Conservation (phyloP, 2,329 filamentous ascomycete species). For the Claviceps purpurea region DNA sequence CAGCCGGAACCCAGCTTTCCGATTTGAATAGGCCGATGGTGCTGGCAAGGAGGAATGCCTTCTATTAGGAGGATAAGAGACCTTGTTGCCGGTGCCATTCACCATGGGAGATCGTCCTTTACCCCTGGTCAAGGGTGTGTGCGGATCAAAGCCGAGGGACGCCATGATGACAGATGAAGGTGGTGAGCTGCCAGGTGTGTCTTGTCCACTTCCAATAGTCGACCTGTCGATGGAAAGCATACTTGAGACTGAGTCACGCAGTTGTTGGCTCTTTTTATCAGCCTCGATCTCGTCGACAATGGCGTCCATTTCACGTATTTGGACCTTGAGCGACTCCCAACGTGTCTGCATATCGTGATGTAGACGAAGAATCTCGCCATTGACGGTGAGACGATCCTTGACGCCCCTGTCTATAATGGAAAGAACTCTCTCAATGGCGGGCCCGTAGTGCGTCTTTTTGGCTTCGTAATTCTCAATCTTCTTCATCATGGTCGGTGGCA, state of each 20-base stretch:
- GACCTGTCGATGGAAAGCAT: constrained; percentile 76
- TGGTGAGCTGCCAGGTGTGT: constrained; percentile 56
- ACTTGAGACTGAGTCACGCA: constrained; percentile 86
- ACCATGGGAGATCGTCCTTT: constrained; percentile 28
- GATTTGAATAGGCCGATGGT: constrained; percentile 24
- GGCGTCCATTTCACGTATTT: constrained; percentile 65
- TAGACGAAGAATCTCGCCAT: constrained; percentile 82
- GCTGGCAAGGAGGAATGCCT: constrained; percentile 36
- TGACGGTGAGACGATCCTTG: constrained; percentile 86
- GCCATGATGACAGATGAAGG: constrained; percentile 50
- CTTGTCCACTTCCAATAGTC: constrained; percentile 52
- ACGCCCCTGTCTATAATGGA: constrained; percentile 94
- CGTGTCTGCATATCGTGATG: constrained; percentile 75
- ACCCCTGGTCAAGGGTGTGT: constrained; percentile 29
- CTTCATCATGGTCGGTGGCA: constrained; percentile 56
- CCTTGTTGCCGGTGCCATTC: constrained; percentile 24
- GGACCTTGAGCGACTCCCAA: constrained; percentile 62
- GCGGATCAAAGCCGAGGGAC: constrained; percentile 34
- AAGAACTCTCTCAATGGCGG: constrained; percentile 81
- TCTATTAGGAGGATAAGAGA: constrained; percentile 31
- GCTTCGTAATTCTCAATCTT: constrained; percentile 89
- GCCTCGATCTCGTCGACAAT: constrained; percentile 59
- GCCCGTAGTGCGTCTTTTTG: constrained; percentile 87
- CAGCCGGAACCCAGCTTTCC: constrained; percentile 30
- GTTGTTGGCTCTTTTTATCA: constrained; percentile 53